phyloP scores from a whole-genome alignment of 106 monocot genomes.

The Narthecium ossifragum region DNA sequence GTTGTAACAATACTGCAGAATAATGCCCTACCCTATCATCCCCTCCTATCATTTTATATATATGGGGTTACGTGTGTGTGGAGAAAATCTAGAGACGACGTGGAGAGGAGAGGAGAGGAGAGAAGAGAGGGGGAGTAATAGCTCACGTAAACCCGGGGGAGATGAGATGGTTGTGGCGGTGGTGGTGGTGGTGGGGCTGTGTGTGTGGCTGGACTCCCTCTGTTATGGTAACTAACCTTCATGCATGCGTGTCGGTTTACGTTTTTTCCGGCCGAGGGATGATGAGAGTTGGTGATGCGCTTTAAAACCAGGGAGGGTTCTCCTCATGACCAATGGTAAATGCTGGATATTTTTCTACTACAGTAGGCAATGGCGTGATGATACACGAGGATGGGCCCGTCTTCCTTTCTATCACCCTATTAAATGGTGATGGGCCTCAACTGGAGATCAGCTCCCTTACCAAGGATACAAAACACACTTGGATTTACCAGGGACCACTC shows the following conservation, averaged over 20 bases:
- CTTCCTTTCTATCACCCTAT: neutral
- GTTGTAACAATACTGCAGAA: neutral
- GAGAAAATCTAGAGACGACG: too few species aligned
- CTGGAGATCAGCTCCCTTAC: neutral
- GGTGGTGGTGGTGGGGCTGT: neutral
- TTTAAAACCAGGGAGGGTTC: conserved; percentile 30
- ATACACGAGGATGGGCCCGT: conserved; percentile 14
- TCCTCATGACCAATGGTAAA: conserved; percentile 34
- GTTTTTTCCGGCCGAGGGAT: neutral
- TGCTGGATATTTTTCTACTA: neutral
- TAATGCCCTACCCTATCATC: too few species aligned
- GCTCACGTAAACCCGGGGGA: neutral
- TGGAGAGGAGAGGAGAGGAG: neutral
- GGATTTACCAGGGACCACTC: too few species aligned
- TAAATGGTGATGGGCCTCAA: neutral
- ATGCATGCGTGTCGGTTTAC: neutral
- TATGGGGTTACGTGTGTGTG: too few species aligned
- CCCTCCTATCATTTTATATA: too few species aligned
- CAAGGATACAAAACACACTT: too few species aligned
- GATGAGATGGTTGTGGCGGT: neutral
- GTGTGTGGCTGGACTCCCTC: neutral
- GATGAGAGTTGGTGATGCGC: conserved; percentile 2
- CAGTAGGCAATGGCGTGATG: conserved; percentile 3
- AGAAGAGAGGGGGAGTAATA: neutral
- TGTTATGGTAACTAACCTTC: neutral